Conservation (phyloP, 192 early-diverging fungal genomes). For the Coemansia asiatica region DNA sequence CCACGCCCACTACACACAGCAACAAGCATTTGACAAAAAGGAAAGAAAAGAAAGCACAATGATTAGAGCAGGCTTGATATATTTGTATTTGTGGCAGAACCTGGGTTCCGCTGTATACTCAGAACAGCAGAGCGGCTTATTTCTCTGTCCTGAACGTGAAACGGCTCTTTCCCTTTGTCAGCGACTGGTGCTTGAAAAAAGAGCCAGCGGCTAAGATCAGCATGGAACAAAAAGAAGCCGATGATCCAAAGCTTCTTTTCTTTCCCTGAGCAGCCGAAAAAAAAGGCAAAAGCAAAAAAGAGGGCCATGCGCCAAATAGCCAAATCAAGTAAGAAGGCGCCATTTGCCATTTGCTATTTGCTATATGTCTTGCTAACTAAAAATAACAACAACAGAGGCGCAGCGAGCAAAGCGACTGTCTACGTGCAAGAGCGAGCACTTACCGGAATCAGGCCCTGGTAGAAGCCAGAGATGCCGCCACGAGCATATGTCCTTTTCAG, state of each 20-base stretch:
- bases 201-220: too few species aligned
- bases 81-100: neutral
- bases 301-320: neutral
- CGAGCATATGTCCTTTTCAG: constrained; percentile 76
- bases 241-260: too few species aligned
- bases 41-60: neutral
- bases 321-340: neutral
- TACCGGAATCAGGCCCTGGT: constrained; percentile 87
- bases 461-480: constrained; percentile 90
- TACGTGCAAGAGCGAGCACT: constrained; percentile 6
- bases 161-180: too few species aligned
- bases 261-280: too few species aligned
- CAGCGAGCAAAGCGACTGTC: neutral
- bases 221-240: constrained; percentile 3
- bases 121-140: too few species aligned
- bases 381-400: neutral
- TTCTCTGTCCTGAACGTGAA: too few species aligned
- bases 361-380: constrained; percentile 16
- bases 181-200: too few species aligned
- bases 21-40: neutral
- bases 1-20: constrained; percentile 62
- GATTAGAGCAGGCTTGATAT: neutral
- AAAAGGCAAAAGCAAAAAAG: neutral
- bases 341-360: neutral
- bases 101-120: too few species aligned